Evolutionary conservation across 192 early-diverging fungal genomes (phyloP), one percentile per base, ranked within the genome.

Genomic region (Coemansia guatemalensis): DNA sequence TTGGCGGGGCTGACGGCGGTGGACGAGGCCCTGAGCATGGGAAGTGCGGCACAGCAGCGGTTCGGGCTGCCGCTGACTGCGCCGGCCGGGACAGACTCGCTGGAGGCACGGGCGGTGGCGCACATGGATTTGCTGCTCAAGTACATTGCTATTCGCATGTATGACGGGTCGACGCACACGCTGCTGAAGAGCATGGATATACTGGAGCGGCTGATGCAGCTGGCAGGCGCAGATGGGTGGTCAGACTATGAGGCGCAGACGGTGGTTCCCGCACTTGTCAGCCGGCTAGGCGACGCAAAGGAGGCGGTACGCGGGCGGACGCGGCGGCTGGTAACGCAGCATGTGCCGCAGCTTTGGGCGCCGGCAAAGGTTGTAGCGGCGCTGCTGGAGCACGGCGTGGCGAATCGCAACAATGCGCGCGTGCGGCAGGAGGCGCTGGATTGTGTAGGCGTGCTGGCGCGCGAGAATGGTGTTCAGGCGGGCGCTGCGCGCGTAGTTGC

Each of bases 141-240:
- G 59, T 96, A 95, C 65, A 60, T 92, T 44, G 94, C 92, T 23
- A 76, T 96, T 20, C 87, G 94, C 14, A 92, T 96, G 82, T 92
- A 90, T 73, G 94, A 96, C 58, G 94, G 92, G n/a, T 92, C 89
- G 53, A 96, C 94, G 0, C 90, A 85, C 57, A 91, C 93, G 68
- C 77, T 95, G 29, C 83, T 96, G 22, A 93, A 93, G 68, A 88
- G 87, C 60, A 74, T 96, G 41, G 93, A 95, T 21, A 56, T 95
- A 7, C 71, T 93, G 3, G 90, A 96, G 67, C 89, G 89, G 44
- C 62, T 95, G 54, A 69, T 91, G 11, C 54, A 68, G 1, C 56
- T 92, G 39, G 66, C 92, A 22, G 90, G 90, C 50, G 41, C 74
- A 5, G 49, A 58, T 9, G 39, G 39, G 23, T 75, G 93, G 64